Percentiles rank a stretch among this genome's conserved stretches.
Conservation (phyloP, 73 alveolate species). For the Paramecium sexaurelia region DNA sequence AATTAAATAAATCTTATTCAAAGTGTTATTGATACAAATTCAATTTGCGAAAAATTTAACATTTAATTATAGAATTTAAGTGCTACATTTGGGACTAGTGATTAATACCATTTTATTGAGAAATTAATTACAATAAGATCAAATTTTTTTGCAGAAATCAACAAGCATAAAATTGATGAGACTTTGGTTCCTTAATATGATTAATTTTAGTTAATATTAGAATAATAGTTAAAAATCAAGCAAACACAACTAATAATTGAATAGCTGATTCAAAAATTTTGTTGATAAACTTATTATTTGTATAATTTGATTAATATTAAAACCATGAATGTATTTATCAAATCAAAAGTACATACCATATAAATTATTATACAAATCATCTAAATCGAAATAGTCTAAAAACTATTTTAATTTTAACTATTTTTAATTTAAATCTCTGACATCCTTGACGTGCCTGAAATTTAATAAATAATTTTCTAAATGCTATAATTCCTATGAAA, state of each 20-base stretch:
- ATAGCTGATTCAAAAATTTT: neutral
- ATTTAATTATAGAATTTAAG: neutral
- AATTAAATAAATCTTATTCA: neutral
- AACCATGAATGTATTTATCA: no score
- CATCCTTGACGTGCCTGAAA: slow-evolving; percentile 14
- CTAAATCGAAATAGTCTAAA: neutral
- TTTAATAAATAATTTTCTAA: slow-evolving; percentile 28
- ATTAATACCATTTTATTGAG: neutral
- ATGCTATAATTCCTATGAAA: slow-evolving; percentile 9
- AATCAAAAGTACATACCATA: neutral
- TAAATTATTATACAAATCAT: neutral
- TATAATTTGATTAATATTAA: neutral
- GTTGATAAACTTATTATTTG: neutral
- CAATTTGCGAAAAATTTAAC: neutral
- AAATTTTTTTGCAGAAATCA: neutral
- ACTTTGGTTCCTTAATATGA: neutral
- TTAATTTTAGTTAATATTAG: neutral
- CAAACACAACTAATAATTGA: neutral
- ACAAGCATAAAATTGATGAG: neutral
- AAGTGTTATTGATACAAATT: neutral
- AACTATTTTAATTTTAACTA: neutral
- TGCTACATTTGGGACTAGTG: neutral
- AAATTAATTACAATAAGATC: neutral
- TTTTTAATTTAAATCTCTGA: neutral
- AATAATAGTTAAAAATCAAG: neutral